A percentile compares a stretch with the other conserved stretches of the same genome.
Evolutionary conservation across 768 basidiomycete genomes (phyloP).

Genomic region (Hemileccinum impolitum): DNA sequence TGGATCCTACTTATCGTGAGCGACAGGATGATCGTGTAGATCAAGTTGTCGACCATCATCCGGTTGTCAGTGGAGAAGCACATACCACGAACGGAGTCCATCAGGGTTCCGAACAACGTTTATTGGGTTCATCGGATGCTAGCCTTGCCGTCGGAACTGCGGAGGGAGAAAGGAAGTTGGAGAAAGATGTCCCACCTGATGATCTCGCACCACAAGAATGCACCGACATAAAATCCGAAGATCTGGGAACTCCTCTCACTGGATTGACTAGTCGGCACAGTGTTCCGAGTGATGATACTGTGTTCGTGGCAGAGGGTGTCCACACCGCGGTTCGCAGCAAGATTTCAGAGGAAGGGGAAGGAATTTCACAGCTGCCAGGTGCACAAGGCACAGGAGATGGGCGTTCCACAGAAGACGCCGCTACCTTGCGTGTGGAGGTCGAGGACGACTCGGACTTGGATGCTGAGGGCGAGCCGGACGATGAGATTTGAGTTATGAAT

Average conservation of each 20-base stretch:
- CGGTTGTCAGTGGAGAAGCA: constrained; percentile 14
- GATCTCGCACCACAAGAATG: constrained; percentile 8
- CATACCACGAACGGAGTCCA: constrained; percentile 16
- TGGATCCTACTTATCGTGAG: constrained; percentile 1
- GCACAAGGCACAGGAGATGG: constrained; percentile 1
- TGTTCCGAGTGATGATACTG: constrained; percentile 56
- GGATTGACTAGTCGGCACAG: constrained; percentile 50
- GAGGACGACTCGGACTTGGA: constrained; percentile 36
- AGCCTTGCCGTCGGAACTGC: not conserved
- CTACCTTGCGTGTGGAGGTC: constrained; percentile 3
- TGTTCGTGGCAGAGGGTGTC: constrained; percentile 37
- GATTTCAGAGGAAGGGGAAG: constrained; percentile 19
- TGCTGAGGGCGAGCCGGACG: constrained; percentile 43
- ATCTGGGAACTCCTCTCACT: constrained; percentile 49
- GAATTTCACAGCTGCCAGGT: constrained; percentile 4
- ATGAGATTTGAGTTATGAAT: constrained; percentile 44
- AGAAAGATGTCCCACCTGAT: not conserved
- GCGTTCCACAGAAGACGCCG: constrained; percentile 4
- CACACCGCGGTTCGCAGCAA: constrained; percentile 29
- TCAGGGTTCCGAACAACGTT: constrained; percentile 1
- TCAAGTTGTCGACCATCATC: not conserved
- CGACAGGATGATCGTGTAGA: constrained; percentile 7
- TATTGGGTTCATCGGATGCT: not conserved
- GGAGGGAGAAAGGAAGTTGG: constrained; percentile 1
- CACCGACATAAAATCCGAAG: constrained; percentile 50